Base-by-base conservation (phyloP, 331 rosid species). In the Acacia pycnantha region DNA sequence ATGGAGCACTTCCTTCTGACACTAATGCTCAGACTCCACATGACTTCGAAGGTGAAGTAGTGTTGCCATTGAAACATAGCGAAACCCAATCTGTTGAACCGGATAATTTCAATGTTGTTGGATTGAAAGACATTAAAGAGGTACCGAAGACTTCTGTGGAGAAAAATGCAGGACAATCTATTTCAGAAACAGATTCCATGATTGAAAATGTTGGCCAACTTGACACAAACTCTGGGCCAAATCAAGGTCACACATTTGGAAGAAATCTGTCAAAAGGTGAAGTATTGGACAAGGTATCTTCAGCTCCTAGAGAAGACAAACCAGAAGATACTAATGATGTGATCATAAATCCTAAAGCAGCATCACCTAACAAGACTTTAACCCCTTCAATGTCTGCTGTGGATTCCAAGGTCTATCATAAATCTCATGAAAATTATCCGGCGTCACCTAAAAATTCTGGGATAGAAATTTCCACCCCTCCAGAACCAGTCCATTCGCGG, bases 381-480 rank as follows among this genome's bases (percentile, higher is more conserved):
- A 70, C 79, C 64, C 65, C 65, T 58, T 27, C 65, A 58, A 80
- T 66, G 48, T 73, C 94, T 81, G 68, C 82, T 6, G 61, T 71
- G 84, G 83, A 72, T 37, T 71, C 86, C 22, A 83, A 86, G 68
- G 86, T 74, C 79, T 79, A 82, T 79, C 91, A 78, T 44, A 81
- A 81, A 80, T 72, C 50, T 64, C 74, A 83, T 35, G 92, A 87
- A 68, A 70, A 35, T 40, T 13, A 79, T 82, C 83, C 27, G 18
- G 73, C 80, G 80, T 56, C 88, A 4, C 72, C 69, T 50, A 88
- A 82, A 67, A 89, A 88, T 81, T 84, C 90, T 27, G 91, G 82
- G 87, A 84, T 85, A 43, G 91, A 87, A 83, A 68, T 77, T 56
- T 87, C 88, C 6, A 94, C 98, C 14, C 97, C 99, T 53, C 97